These are phyloP conservation scores for Exophiala phaeomuriformis DNA, from an alignment of 2,329 filamentous ascomycete species.

Conservation along the genomic window DNA sequence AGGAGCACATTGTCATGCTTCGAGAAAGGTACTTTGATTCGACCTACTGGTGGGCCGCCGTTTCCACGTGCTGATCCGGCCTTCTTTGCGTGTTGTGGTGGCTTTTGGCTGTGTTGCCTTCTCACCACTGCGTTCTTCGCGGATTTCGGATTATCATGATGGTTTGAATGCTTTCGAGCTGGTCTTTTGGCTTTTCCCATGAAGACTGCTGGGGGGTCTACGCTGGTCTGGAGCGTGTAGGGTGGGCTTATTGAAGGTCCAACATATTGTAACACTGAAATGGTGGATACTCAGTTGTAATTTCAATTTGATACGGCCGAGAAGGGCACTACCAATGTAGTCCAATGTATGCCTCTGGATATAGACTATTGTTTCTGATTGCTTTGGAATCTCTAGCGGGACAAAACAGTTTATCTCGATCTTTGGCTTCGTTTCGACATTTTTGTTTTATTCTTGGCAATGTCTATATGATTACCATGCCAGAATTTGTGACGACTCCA, in stretches of 20 bases:
- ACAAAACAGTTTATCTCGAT: not conserved
- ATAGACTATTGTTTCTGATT: not conserved
- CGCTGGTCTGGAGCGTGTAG: not conserved
- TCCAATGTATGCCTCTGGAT: too few species aligned
- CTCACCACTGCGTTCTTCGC: slow-evolving; percentile 8
- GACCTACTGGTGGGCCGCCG: slow-evolving; percentile 2
- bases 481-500: not conserved
- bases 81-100: slow-evolving; percentile 1
- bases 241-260: not conserved
- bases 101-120: slow-evolving; percentile 21
- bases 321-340: too few species aligned
- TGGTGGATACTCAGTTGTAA: too few species aligned
- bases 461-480: not conserved
- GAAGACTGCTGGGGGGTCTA: not conserved
- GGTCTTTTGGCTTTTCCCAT: slow-evolving; percentile 20
- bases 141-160: slow-evolving; percentile 12
- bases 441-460: not conserved
- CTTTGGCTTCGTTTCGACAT: not conserved
- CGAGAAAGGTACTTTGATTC: slow-evolving; percentile 32
- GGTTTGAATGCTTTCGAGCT: slow-evolving; percentile 17
- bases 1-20: slow-evolving; percentile 38
- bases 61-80: not conserved
- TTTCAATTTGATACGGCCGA: too few species aligned
- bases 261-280: not conserved
- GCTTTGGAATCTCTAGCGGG: not conserved